phyloP scores from a whole-genome alignment of 257 asterid species.

The Henckelia pumila region DNA sequence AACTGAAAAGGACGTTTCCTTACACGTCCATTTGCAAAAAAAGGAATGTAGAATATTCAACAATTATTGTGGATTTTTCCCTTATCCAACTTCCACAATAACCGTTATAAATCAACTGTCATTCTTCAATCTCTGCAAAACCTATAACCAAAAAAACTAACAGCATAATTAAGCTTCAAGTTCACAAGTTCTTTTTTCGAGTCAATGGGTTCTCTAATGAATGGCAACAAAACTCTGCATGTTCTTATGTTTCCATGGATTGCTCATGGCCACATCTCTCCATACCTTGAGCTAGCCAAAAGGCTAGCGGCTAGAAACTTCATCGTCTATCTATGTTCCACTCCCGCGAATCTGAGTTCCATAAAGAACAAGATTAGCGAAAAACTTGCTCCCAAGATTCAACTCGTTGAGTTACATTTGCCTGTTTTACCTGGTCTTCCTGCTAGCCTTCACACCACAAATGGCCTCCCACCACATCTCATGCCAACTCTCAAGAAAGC shows the following conservation, averaged over 20 bases:
- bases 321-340: slow-evolving; percentile 41
- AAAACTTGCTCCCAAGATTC: slow-evolving; percentile 22
- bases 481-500: slow-evolving; percentile 38
- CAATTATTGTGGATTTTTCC: background rate
- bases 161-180: background rate
- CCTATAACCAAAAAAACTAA: too few species aligned
- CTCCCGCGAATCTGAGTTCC: slow-evolving; percentile 39
- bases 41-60: background rate
- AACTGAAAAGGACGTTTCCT: background rate
- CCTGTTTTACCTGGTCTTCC: slow-evolving; percentile 35
- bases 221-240: background rate
- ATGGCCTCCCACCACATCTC: slow-evolving; percentile 49
- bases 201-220: slow-evolving; percentile 22
- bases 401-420: slow-evolving; percentile 37
- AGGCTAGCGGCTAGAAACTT: slow-evolving; percentile 32
- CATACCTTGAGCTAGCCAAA: slow-evolving; percentile 43
- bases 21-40: background rate
- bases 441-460: slow-evolving; percentile 46
- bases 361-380: slow-evolving; percentile 28
- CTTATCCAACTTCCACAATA: background rate
- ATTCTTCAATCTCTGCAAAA: background rate
- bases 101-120: background rate
- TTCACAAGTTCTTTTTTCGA: too few species aligned
- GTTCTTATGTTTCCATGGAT: slow-evolving; percentile 43
- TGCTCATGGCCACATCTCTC: slow-evolving; percentile 43